Conservation (phyloP, 768 basidiomycete species). For the Xerocomellus intermedius region DNA sequence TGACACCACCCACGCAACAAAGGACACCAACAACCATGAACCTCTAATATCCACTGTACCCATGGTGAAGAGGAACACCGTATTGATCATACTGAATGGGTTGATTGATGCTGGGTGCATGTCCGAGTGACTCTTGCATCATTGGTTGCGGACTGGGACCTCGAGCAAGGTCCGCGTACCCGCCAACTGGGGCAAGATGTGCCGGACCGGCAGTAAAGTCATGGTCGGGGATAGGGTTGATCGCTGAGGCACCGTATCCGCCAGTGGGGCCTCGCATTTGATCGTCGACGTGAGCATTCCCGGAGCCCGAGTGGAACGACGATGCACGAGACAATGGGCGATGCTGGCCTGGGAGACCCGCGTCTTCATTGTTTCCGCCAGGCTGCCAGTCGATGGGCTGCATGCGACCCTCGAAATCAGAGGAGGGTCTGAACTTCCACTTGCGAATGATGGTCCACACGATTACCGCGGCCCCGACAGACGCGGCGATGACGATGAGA, state of each 20-base stretch:
- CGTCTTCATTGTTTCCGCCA: slow-evolving; percentile 43
- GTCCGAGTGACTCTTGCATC: slow-evolving; percentile 40
- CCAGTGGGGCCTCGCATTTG: slow-evolving; percentile 34
- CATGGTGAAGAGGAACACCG: slow-evolving; percentile 61
- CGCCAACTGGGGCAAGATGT: slow-evolving; percentile 64
- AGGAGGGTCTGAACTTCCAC: slow-evolving; percentile 84
- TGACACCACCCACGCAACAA: not conserved
- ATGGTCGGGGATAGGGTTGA: slow-evolving; percentile 61
- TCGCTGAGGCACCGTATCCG: slow-evolving; percentile 25
- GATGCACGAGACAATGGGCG: slow-evolving; percentile 58
- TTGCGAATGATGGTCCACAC: slow-evolving; percentile 91
- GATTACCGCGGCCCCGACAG: slow-evolving; percentile 64
- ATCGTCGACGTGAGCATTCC: slow-evolving; percentile 36
- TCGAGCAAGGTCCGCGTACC: slow-evolving; percentile 80
- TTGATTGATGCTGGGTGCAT: slow-evolving; percentile 44
- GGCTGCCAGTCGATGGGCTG: slow-evolving; percentile 89
- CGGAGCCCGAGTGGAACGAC: slow-evolving; percentile 61
- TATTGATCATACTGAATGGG: slow-evolving; percentile 50
- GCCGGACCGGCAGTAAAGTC: slow-evolving; percentile 70
- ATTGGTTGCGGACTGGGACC: slow-evolving; percentile 67
- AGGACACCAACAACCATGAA: not conserved
- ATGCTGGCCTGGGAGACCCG: slow-evolving; percentile 45
- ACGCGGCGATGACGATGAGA: slow-evolving; percentile 68
- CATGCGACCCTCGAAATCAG: slow-evolving; percentile 79
- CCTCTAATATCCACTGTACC: slow-evolving; percentile 27